These are phyloP conservation scores for Colletotrichum lupini DNA, from an alignment of 2,329 filamentous ascomycete genomes.

Conservation along the genomic window DNA sequence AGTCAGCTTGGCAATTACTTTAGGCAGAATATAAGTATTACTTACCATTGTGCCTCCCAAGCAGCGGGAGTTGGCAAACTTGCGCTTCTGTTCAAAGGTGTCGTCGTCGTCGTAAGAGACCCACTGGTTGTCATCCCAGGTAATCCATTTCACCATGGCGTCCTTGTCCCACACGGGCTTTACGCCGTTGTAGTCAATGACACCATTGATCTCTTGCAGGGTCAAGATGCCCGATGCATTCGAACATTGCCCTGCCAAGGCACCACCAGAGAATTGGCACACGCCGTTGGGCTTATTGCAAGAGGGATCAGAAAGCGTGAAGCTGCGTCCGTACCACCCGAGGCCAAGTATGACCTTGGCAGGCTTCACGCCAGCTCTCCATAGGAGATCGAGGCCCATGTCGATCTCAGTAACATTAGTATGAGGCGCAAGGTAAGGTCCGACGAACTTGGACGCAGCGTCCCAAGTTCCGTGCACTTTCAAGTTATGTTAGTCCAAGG, in stretches of 20 bases:
- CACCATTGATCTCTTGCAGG: constrained; percentile 40
- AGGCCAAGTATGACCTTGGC: constrained; percentile 53
- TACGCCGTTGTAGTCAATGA: constrained; percentile 30
- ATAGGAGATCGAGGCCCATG: constrained; percentile 54
- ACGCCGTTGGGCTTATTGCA: constrained; percentile 37
- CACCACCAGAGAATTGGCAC: constrained; percentile 36
- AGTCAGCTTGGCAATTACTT: neutral
- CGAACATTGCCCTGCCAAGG: constrained; percentile 33
- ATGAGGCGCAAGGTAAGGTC: neutral
- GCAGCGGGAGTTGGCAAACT: constrained; percentile 21
- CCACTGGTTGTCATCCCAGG: constrained; percentile 38
- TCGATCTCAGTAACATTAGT: constrained; percentile 58
- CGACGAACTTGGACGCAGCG: constrained; percentile 27
- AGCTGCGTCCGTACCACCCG: constrained; percentile 53
- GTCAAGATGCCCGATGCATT: constrained; percentile 38
- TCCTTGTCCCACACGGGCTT: constrained; percentile 35
- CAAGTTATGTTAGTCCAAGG: neutral
- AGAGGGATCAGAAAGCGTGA: constrained; percentile 20
- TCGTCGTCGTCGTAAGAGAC: constrained; percentile 44
- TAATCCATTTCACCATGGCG: constrained; percentile 19
- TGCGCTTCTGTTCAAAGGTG: constrained; percentile 6
- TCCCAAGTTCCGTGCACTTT: constrained; percentile 42
- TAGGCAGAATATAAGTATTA: neutral
- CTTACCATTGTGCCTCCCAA: neutral
- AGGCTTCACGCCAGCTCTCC: constrained; percentile 55